Conservation (phyloP, 2,329 filamentous ascomycete species). For the Colletotrichum caudatum region DNA sequence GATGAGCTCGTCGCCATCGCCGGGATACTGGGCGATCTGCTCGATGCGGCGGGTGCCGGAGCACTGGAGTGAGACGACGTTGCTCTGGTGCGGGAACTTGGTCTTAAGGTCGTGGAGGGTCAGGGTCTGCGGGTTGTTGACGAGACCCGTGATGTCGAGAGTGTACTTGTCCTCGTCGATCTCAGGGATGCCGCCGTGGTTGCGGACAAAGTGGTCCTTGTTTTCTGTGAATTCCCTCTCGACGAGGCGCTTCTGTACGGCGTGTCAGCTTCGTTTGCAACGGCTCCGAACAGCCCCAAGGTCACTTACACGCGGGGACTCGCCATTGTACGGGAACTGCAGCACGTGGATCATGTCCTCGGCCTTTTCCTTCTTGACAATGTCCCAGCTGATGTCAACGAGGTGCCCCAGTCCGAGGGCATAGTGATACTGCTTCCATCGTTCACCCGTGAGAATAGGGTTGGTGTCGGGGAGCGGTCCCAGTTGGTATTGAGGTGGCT, state of each 20-base stretch:
- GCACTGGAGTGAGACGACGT: slow-evolving; percentile 73
- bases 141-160: slow-evolving; percentile 70
- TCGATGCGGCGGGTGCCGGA: slow-evolving; percentile 76
- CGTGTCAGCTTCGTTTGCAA: slow-evolving; percentile 47
- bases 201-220: slow-evolving; percentile 71
- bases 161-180: slow-evolving; percentile 69
- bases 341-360: slow-evolving; percentile 71
- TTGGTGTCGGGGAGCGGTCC: slow-evolving; percentile 67
- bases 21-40: slow-evolving; percentile 74
- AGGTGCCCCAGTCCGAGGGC: slow-evolving; percentile 59
- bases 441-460: slow-evolving; percentile 66
- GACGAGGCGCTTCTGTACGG: slow-evolving; percentile 67
- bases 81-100: slow-evolving; percentile 72
- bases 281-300: too few relatives aligned
- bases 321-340: slow-evolving; percentile 74
- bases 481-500: slow-evolving; percentile 67
- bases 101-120: slow-evolving; percentile 71
- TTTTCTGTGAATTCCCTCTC: slow-evolving; percentile 70
- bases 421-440: slow-evolving; percentile 70
- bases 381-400: slow-evolving; percentile 69
- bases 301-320: slow-evolving; percentile 52
- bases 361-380: slow-evolving; percentile 65
- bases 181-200: slow-evolving; percentile 77
- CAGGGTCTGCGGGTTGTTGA: slow-evolving; percentile 67
- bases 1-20: slow-evolving; percentile 73